A percentile compares a stretch with the other conserved stretches of the same genome.
These are phyloP conservation scores for Metschnikowia picachoensis DNA, from an alignment of 805 yeast genomes.

Conservation along the genomic window DNA sequence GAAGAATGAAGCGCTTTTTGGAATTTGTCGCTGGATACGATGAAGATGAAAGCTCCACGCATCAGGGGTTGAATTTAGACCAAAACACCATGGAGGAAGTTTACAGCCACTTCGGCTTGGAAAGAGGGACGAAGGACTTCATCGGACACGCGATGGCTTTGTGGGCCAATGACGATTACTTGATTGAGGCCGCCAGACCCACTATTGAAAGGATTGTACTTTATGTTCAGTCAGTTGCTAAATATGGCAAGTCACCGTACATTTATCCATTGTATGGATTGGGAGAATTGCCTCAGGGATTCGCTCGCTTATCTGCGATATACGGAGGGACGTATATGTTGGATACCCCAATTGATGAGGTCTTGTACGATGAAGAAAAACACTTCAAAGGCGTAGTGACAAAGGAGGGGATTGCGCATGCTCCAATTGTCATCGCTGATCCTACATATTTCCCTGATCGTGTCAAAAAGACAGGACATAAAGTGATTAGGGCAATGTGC, in stretches of 20 bases:
- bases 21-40: slow-evolving; percentile 81
- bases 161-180: slow-evolving; percentile 85
- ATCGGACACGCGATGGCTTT: slow-evolving; percentile 99
- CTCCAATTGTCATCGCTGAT: slow-evolving; percentile 93
- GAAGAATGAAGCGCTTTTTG: slow-evolving; percentile 88
- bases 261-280: slow-evolving; percentile 93
- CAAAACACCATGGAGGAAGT: slow-evolving; percentile 88
- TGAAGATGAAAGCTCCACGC: slow-evolving; percentile 76
- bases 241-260: slow-evolving; percentile 95
- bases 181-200: slow-evolving; percentile 86
- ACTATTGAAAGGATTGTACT: slow-evolving; percentile 81
- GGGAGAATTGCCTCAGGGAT: slow-evolving; percentile 98
- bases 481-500: slow-evolving; percentile 82
- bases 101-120: slow-evolving; percentile 84
- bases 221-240: slow-evolving; percentile 86
- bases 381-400: slow-evolving; percentile 84
- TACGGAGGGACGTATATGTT: slow-evolving; percentile 99
- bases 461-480: slow-evolving; percentile 67
- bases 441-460: slow-evolving; percentile 94
- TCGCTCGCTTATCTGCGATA: slow-evolving; percentile 93
- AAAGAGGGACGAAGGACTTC: slow-evolving; percentile 89
- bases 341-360: slow-evolving; percentile 91
- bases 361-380: slow-evolving; percentile 60
- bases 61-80: slow-evolving; percentile 83
- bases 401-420: slow-evolving; percentile 86